Percentiles rank a stretch among this genome's conserved stretches.
phyloP scores from a whole-genome alignment of 1,284 basidiomycete genomes.

The Puccinia brachypodii region DNA sequence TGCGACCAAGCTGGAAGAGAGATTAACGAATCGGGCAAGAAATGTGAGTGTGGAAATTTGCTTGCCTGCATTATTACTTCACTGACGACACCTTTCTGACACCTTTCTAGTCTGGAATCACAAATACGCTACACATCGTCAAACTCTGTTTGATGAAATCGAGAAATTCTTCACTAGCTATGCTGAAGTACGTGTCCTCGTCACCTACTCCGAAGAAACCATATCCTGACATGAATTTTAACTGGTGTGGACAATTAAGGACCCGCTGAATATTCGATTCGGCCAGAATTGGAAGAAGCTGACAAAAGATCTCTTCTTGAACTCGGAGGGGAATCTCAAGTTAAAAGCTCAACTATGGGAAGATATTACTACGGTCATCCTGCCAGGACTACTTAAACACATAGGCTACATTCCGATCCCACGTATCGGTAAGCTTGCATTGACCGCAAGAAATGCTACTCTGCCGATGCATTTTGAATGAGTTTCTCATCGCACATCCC shows the following conservation, averaged over 20 bases:
- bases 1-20: conserved; percentile 59
- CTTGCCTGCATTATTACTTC: background rate
- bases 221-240: background rate
- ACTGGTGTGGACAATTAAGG: background rate
- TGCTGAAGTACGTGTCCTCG: conserved; percentile 49
- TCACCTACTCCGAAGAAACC: background rate
- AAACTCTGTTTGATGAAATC: conserved; percentile 54
- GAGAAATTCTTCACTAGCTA: conserved; percentile 55
- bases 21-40: conserved; percentile 63
- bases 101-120: conserved; percentile 52
- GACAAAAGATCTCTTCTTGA: conserved; percentile 56
- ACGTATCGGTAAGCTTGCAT: conserved; percentile 20
- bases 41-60: conserved; percentile 58
- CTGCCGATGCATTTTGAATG: conserved; percentile 58
- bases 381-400: conserved; percentile 73
- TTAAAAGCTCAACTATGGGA: conserved; percentile 75
- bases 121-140: conserved; percentile 55
- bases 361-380: conserved; percentile 75
- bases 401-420: conserved; percentile 48
- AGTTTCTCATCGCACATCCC: background rate
- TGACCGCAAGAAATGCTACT: conserved; percentile 56
- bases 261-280: conserved; percentile 56
- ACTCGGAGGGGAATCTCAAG: conserved; percentile 73
- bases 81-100: conserved; percentile 36
- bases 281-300: conserved; percentile 55